phyloP scores from a whole-genome alignment of 1,139 yeast species.

The Pichia sp. region DNA sequence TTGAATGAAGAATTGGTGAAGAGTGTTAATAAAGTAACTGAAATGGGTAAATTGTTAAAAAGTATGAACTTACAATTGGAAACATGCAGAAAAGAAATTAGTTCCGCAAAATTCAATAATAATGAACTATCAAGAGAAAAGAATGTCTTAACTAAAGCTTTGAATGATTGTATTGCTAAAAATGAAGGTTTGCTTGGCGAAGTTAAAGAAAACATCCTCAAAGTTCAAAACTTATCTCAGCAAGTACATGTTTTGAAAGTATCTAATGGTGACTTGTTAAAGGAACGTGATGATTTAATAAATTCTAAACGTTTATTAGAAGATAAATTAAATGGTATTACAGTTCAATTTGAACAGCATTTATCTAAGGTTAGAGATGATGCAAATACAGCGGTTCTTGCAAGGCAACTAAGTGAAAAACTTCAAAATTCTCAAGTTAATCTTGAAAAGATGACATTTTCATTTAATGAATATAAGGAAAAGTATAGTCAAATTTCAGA shows the following conservation, averaged over 20 bases:
- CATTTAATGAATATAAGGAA: slow-evolving; percentile 35
- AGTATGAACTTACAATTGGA: slow-evolving; percentile 58
- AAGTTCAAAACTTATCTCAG: slow-evolving; percentile 41
- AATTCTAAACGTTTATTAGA: slow-evolving; percentile 45
- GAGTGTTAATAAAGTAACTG: slow-evolving; percentile 58
- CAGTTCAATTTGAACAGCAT: slow-evolving; percentile 41
- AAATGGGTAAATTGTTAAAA: slow-evolving; percentile 58
- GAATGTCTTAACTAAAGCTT: slow-evolving; percentile 40
- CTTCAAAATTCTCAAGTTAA: slow-evolving; percentile 36
- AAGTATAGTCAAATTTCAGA: slow-evolving; percentile 25
- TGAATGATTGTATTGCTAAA: slow-evolving; percentile 42
- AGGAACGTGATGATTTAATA: slow-evolving; percentile 46
- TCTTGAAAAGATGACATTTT: slow-evolving; percentile 30
- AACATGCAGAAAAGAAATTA: slow-evolving; percentile 41
- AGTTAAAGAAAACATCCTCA: slow-evolving; percentile 41
- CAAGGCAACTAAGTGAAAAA: slow-evolving; percentile 35
- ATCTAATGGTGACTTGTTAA: slow-evolving; percentile 44
- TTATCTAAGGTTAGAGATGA: slow-evolving; percentile 32
- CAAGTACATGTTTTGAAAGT: slow-evolving; percentile 49
- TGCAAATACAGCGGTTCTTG: slow-evolving; percentile 26
- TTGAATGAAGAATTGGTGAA: slow-evolving; percentile 53
- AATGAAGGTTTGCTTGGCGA: slow-evolving; percentile 40
- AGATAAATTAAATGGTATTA: slow-evolving; percentile 39
- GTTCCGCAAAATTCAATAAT: slow-evolving; percentile 48
- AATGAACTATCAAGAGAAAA: slow-evolving; percentile 46